phyloP scores from a whole-genome alignment of 1,284 basidiomycete species.

The Baeospora myosura region DNA sequence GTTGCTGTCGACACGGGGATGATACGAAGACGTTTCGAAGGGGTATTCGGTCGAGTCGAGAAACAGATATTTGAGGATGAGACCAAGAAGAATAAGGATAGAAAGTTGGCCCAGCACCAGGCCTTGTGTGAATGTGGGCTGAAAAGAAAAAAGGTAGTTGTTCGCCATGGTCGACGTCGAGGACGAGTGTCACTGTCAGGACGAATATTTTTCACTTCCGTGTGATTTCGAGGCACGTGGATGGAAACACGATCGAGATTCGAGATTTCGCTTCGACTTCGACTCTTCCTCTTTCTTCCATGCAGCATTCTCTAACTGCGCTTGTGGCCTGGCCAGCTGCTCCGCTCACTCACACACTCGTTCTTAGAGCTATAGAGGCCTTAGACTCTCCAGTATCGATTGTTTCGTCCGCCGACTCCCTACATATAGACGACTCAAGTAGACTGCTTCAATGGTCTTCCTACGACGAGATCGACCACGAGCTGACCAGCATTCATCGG shows the following conservation, averaged over 20 bases:
- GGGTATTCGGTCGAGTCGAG: constrained; percentile 58
- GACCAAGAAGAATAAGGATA: constrained; percentile 57
- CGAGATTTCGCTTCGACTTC: too few species aligned
- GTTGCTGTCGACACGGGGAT: constrained; percentile 44
- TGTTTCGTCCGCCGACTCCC: too few species aligned
- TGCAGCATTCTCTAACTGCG: constrained; percentile 21
- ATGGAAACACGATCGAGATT: too few species aligned
- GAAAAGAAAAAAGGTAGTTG: constrained; percentile 62
- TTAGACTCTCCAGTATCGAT: constrained; percentile 28
- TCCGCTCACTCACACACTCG: constrained; percentile 67
- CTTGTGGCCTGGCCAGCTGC: constrained; percentile 74
- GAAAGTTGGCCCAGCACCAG: constrained; percentile 75
- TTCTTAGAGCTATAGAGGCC: constrained; percentile 50
- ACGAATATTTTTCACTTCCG: constrained; percentile 5
- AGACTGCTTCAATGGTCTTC: constrained; percentile 66
- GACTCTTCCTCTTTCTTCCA: background rate
- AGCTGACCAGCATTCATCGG: constrained; percentile 48
- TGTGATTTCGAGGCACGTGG: too few species aligned
- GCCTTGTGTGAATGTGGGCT: constrained; percentile 80
- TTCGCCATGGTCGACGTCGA: constrained; percentile 35
- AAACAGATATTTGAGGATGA: constrained; percentile 78
- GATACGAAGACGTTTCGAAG: constrained; percentile 49
- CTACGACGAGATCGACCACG: constrained; percentile 80
- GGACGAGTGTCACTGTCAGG: background rate
- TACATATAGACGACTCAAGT: too few species aligned